These are phyloP conservation scores for Ogataea parapolymorpha DNA, from an alignment of 805 yeast species.

Conservation along the genomic window DNA sequence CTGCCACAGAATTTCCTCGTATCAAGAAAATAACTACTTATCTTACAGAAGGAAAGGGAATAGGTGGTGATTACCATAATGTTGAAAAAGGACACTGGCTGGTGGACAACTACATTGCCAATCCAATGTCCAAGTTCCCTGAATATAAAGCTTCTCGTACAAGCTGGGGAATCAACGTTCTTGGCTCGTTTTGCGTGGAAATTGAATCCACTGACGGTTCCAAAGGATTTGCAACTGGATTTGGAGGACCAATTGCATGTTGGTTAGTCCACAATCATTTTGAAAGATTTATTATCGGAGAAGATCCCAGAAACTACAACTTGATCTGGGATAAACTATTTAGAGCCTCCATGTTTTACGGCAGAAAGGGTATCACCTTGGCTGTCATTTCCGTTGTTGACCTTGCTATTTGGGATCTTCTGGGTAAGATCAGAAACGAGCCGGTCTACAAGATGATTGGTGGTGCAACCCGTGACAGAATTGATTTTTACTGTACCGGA, in stretches of 20 bases:
- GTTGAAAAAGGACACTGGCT: constrained; percentile 49
- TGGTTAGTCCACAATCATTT: constrained; percentile 47
- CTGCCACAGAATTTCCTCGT: constrained; percentile 38
- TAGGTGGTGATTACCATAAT: constrained; percentile 52
- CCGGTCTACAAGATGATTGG: constrained; percentile 53
- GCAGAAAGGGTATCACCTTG: constrained; percentile 46
- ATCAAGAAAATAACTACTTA: constrained; percentile 42
- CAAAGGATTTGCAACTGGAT: constrained; percentile 49
- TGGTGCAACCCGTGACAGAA: constrained; percentile 44
- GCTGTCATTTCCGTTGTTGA: constrained; percentile 48
- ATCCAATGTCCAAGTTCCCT: constrained; percentile 48
- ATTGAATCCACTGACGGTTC: constrained; percentile 47
- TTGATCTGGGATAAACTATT: constrained; percentile 47
- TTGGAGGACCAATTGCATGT: constrained; percentile 51
- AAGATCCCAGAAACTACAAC: constrained; percentile 46
- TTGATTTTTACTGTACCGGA: constrained; percentile 50
- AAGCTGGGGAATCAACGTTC: constrained; percentile 49
- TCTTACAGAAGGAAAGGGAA: constrained; percentile 41
- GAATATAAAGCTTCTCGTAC: constrained; percentile 44
- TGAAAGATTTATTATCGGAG: constrained; percentile 42
- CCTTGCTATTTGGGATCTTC: constrained; percentile 48
- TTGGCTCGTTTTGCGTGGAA: constrained; percentile 49
- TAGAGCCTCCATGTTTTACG: constrained; percentile 49
- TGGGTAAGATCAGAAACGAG: constrained; percentile 47
- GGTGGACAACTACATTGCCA: constrained; percentile 43